Evolutionary conservation across 352 stramenopile species (phyloP).

Genomic region (Phytopythium aichiense): DNA sequence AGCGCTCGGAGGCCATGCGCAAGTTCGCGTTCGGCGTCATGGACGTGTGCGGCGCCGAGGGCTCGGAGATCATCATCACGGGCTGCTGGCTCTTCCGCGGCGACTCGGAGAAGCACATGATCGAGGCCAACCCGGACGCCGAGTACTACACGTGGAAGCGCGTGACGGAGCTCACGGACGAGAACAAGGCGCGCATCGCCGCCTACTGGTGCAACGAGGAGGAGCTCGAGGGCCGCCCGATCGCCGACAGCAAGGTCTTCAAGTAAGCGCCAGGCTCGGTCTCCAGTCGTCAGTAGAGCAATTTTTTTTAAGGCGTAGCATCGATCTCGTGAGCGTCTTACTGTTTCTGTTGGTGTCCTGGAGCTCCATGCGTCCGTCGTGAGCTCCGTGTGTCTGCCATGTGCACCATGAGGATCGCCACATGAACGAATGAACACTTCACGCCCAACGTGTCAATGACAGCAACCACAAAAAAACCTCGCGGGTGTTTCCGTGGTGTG

Average conservation of each 20-base stretch:
- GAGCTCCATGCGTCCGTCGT: too few species aligned
- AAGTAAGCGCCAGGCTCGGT: slow-evolving; percentile 65
- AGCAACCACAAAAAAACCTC: too few species aligned
- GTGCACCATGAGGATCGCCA: too few species aligned
- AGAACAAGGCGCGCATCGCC: slow-evolving; percentile 71
- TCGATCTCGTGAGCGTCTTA: background rate
- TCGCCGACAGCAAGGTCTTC: slow-evolving; percentile 92
- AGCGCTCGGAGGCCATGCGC: slow-evolving; percentile 89
- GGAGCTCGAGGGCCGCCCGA: slow-evolving; percentile 84
- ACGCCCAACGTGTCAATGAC: too few species aligned
- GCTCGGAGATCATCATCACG: slow-evolving; percentile 82
- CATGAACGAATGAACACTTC: too few species aligned
- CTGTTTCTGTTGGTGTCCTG: too few species aligned
- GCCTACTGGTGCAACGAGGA: slow-evolving; percentile 90
- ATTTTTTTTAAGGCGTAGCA: slow-evolving; percentile 4
- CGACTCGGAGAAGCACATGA: slow-evolving; percentile 81
- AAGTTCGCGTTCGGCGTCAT: slow-evolving; percentile 93
- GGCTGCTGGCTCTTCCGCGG: slow-evolving; percentile 91
- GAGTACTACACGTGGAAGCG: slow-evolving; percentile 93
- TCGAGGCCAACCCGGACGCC: slow-evolving; percentile 89
- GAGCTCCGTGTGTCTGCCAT: too few species aligned
- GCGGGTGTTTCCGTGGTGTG: too few species aligned
- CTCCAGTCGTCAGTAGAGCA: background rate
- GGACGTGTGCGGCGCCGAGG: slow-evolving; percentile 61
- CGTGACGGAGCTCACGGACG: slow-evolving; percentile 60